Evolutionary conservation across 2,329 filamentous ascomycete species (phyloP).

Genomic region (Ceratocystis alfenasii): DNA sequence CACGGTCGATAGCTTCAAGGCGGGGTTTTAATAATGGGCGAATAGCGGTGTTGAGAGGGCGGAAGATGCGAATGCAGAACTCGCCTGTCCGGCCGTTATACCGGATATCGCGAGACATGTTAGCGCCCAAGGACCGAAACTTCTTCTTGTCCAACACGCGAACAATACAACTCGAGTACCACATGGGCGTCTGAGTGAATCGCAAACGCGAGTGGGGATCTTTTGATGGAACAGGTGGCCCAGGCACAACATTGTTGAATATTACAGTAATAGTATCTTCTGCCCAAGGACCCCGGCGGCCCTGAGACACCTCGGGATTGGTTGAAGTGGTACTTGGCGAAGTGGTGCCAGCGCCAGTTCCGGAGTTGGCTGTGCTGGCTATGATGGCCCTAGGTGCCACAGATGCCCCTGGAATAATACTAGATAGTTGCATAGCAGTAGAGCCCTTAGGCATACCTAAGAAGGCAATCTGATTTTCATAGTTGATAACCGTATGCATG

Average conservation of each 20-base stretch:
- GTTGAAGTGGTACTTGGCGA: not conserved
- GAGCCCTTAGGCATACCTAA: not conserved
- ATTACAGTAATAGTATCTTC: constrained; percentile 46
- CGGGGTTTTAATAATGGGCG: constrained; percentile 47
- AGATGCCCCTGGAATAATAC: constrained; percentile 30
- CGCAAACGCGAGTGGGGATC: constrained; percentile 16
- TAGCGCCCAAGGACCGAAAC: constrained; percentile 43
- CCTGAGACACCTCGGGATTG: not conserved
- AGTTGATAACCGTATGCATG: not conserved
- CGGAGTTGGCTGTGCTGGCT: not conserved
- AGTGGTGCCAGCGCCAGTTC: not conserved
- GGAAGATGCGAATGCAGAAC: constrained; percentile 50
- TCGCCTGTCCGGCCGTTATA: constrained; percentile 49
- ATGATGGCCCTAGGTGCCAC: not conserved
- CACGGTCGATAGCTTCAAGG: constrained; percentile 54
- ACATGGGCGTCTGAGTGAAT: constrained; percentile 27
- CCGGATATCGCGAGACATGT: constrained; percentile 48
- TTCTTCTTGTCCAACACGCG: constrained; percentile 41
- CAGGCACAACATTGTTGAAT: constrained; percentile 38
- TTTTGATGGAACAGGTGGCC: constrained; percentile 10
- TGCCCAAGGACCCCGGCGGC: constrained; percentile 39
- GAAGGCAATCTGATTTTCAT: constrained; percentile 21
- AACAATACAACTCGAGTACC: constrained; percentile 43
- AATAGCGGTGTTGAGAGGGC: constrained; percentile 46
- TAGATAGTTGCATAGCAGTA: constrained; percentile 38